phyloP scores from a whole-genome alignment of 129 eudicot species.

The Artemisia tridentata region DNA sequence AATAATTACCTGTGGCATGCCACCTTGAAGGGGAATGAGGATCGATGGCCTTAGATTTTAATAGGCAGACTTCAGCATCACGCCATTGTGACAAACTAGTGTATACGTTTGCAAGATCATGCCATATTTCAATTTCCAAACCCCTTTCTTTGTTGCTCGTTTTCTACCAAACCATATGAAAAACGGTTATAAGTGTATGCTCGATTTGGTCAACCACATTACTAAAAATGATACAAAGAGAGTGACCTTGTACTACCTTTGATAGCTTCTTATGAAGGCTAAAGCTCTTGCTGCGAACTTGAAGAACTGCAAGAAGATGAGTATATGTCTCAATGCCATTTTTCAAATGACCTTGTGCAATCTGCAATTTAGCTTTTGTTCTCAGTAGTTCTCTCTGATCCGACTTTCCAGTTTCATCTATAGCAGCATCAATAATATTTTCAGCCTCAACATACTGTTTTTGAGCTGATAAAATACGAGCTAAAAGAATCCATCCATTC shows the following conservation, averaged over 20 bases:
- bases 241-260: constrained; percentile 32
- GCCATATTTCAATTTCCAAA: constrained; percentile 94
- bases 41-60: constrained; percentile 69
- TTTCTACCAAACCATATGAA: constrained; percentile 41
- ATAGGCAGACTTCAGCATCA: constrained; percentile 83
- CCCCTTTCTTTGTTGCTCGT: constrained; percentile 39
- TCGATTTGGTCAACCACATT: not conserved
- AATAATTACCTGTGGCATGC: constrained; percentile 62
- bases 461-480: constrained; percentile 87
- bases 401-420: constrained; percentile 93
- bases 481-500: constrained; percentile 82
- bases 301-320: constrained; percentile 88
- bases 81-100: constrained; percentile 78
- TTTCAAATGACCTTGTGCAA: constrained; percentile 62
- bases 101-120: constrained; percentile 84
- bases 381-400: constrained; percentile 78
- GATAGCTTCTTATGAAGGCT: constrained; percentile 44
- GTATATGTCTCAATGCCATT: constrained; percentile 78
- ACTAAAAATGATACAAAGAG: not conserved
- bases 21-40: constrained; percentile 86
- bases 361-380: constrained; percentile 79
- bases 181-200: not conserved
- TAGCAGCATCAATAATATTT: constrained; percentile 65
- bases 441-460: constrained; percentile 80
- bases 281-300: constrained; percentile 71